Percentiles rank a stretch among this genome's conserved stretches.
Evolutionary conservation across 805 yeast genomes (phyloP).

Genomic region (Priceomyces medius): DNA sequence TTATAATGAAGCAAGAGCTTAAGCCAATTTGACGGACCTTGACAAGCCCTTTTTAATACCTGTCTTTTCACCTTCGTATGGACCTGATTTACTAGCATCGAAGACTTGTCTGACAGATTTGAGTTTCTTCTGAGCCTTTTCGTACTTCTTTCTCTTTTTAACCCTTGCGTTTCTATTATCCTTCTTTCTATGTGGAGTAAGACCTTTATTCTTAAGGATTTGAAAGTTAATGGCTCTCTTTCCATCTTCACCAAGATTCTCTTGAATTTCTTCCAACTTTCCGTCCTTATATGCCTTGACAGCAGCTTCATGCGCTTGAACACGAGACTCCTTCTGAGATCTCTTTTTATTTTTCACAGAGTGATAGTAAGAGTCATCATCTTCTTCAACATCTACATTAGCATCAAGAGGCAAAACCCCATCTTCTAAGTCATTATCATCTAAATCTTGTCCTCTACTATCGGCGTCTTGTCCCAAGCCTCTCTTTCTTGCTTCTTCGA

Average conservation of each 20-base stretch:
- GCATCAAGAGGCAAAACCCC: constrained; percentile 22
- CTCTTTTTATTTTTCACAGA: constrained; percentile 47
- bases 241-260: constrained; percentile 70
- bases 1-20: constrained; percentile 2
- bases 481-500: constrained; percentile 85
- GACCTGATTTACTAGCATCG: constrained; percentile 61
- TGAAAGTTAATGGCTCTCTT: constrained; percentile 95
- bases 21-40: constrained; percentile 78
- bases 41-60: constrained; percentile 95
- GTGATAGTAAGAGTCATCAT: constrained; percentile 61
- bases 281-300: constrained; percentile 83
- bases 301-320: constrained; percentile 66
- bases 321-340: constrained; percentile 53
- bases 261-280: constrained; percentile 67
- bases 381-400: constrained; percentile 38
- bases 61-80: constrained; percentile 91
- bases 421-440: constrained; percentile 51
- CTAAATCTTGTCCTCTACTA: constrained; percentile 56
- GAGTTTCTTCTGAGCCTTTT: constrained; percentile 89
- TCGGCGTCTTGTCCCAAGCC: constrained; percentile 54
- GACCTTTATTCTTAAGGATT: constrained; percentile 93
- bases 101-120: constrained; percentile 89
- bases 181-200: constrained; percentile 89
- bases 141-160: constrained; percentile 97
- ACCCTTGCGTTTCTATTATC: constrained; percentile 95